phyloP scores from a whole-genome alignment of 2,329 filamentous ascomycete genomes.

The Chaetomium globosum region DNA sequence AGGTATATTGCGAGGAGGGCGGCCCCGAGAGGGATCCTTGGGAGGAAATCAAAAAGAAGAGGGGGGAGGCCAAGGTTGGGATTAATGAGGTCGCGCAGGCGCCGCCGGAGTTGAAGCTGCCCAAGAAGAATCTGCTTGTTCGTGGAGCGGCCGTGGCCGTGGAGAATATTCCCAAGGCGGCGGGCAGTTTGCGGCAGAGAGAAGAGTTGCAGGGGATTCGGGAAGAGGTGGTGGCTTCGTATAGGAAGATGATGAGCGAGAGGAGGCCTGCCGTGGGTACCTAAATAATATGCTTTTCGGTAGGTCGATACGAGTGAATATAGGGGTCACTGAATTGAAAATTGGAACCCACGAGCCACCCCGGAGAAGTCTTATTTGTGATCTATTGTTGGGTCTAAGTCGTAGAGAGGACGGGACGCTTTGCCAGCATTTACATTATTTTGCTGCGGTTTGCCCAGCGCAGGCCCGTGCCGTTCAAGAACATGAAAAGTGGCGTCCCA shows the following conservation, averaged over 20 bases:
- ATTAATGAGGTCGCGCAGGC: conserved; percentile 68
- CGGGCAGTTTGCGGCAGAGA: conserved; percentile 70
- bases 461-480: neutral
- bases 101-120: conserved; percentile 70
- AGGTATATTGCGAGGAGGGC: conserved; percentile 47
- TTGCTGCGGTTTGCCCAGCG: neutral
- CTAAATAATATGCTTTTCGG: neutral
- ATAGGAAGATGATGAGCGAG: conserved; percentile 69
- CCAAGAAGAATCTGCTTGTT: conserved; percentile 66
- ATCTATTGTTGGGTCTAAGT: neutral
- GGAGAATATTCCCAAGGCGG: conserved; percentile 67
- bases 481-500: neutral
- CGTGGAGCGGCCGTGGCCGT: conserved; percentile 67
- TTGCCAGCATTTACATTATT: neutral
- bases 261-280: conserved; percentile 42
- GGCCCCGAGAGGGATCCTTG: conserved; percentile 69
- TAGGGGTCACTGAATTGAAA: neutral
- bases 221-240: conserved; percentile 71
- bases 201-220: conserved; percentile 73
- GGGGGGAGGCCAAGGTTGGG: conserved; percentile 57
- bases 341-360: neutral
- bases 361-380: neutral
- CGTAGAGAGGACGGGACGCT: neutral
- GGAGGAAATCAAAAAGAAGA: conserved; percentile 70
- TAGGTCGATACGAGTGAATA: neutral